Base-by-base conservation (phyloP, 805 yeast genomes). In the Ogataea salicorniae region DNA sequence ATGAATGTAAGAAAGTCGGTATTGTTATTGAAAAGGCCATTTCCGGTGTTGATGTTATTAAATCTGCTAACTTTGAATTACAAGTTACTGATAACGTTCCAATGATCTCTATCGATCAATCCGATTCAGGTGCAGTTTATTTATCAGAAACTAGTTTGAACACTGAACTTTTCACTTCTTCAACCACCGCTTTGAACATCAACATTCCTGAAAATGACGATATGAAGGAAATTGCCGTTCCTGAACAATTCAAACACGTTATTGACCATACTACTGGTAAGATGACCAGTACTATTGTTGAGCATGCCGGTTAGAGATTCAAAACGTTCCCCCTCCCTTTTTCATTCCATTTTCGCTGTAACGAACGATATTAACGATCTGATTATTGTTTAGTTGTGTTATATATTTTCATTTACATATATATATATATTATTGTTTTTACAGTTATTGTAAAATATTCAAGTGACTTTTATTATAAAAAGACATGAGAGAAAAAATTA, bases 161-260 rank as follows among this genome's bases (percentile, higher is more conserved):
- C 6, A 80, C 86, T 7, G 95, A 89, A 60, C 72, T 94, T 41
- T 88, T 81, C 68, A 86, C 97, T 2, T 84, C 95, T 41, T 82
- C 87, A 45, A 79, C 95, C 15, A 86, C 97, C 0, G 78, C 95
- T 4, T 72, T 94, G 66, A 94, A 94, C 65, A 74, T 94, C 56
- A 88, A 91, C 61, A 75, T 88, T 40, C 96, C 96, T 26, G 77
- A 76, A 41, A 83, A 75, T 20, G 88, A 81, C 36, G 96, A 92
- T 64, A 83, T 77, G 67, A 78, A 74, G 46, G 99, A 94, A 67
- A 70, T 81, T 46, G 83, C 96, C 8, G 79, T 87, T 38, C 97
- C 98, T 8, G 99, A 94, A 69, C 99, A 94, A 71, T 77, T 94
- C 67, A 79, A 80, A 61, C 96, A 89, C 68, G 73, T 78, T 16